Conservation (phyloP, 345 rosid genomes). For the Eucalyptus urophylla region DNA sequence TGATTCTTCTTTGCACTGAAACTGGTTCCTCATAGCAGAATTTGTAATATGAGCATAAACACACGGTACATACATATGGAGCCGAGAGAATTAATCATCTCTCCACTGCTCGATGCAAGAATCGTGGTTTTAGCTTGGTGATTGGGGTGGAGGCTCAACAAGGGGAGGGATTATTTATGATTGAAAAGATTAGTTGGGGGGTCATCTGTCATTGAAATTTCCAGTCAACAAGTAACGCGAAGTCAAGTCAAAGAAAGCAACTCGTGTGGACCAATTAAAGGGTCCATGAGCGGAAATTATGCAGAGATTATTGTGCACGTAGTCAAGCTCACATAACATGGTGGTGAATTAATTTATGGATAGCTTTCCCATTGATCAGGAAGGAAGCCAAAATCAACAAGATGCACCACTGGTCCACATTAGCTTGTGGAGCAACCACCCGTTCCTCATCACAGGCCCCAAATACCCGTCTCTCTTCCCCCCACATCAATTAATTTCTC, state of each 20-base stretch:
- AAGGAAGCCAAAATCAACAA: background rate
- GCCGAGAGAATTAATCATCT: background rate
- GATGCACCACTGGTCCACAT: too few species aligned
- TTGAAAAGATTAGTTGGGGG: background rate
- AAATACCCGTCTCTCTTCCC: background rate
- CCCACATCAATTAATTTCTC: background rate
- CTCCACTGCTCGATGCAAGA: background rate
- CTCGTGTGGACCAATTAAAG: background rate
- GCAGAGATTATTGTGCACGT: background rate
- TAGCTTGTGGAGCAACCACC: background rate
- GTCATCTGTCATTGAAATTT: background rate
- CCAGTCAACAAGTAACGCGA: background rate
- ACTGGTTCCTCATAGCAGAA: rapidly evolving
- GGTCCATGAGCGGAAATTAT: background rate
- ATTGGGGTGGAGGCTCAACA: background rate
- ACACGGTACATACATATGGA: background rate
- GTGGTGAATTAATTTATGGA: background rate
- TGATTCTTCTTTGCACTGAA: rapidly evolving
- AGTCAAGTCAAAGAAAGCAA: background rate
- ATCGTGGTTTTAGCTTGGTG: background rate
- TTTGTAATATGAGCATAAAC: background rate
- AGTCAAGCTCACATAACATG: background rate
- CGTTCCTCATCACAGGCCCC: background rate
- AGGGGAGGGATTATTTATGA: background rate
- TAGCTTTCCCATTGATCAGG: background rate